Evolutionary conservation across 2,329 filamentous ascomycete genomes (phyloP), one percentile per base, ranked within the genome.

Genomic region (Sporothrix sp.): DNA sequence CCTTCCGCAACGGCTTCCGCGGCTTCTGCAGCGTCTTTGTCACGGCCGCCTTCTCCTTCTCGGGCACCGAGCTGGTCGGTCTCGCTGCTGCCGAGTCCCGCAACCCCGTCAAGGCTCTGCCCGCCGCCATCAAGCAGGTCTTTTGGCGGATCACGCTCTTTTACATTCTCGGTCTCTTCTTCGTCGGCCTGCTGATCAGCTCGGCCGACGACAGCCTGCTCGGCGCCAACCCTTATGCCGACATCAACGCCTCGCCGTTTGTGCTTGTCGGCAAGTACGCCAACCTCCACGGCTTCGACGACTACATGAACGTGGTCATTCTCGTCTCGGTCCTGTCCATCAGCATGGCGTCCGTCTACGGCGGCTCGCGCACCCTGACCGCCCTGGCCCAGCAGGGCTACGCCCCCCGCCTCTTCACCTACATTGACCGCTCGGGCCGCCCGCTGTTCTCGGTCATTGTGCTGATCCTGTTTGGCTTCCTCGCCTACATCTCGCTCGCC

Each of bases 41-140:
- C 45, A 86, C 80, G 1, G 83, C 84, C 3, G 83, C 84, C 4
- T 87, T 87, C 60, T 71, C 84, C 20, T 88, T 87, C 61, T 78
- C 79, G 14, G 84, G 84, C 13, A 87, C 84, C 0, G 84, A 87
- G 61, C 70, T 86, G 2, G 83, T 87, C n/a, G 84, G 84, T 58
- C 73, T 88, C 3, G 82, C 84, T 3, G 84, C 84, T 1, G 84
- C 83, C 7, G 85, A 89, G 65, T 79, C 84, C 0, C 66, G 69
- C 9, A 86, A 87, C 60, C 85, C 85, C 0, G 74, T 79, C 51
- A 82, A 85, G 61, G 78, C 83, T 0, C 74, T 95, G 1, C 89
- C 89, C 0, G 82, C 80, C 2, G 89, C 89, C 5, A 82, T 91
- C 60, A 94, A 93, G 69, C 88, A 94, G 62, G 86, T 78, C 28